Base-by-base conservation (phyloP, 2,329 filamentous ascomycete species). In the Arthrobotrys iridis region DNA sequence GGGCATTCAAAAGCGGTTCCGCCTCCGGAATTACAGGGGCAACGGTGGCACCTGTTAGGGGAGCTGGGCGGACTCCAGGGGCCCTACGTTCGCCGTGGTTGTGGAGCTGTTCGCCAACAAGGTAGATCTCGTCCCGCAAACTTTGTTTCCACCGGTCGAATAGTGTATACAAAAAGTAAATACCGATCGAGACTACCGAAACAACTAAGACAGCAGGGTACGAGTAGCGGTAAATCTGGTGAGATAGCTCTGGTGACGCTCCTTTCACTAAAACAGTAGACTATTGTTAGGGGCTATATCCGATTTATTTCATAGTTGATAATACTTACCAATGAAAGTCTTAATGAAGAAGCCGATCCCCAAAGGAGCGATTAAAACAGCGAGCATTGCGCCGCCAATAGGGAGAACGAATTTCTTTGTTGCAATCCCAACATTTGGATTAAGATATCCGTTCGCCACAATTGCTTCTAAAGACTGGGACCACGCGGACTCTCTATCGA, bases 81-180 rank as follows among this genome's bases (percentile, higher is more conserved):
- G 46, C 57, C 15, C 59, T 26, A 6, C 82, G 83, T 80, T 91
- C 89, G 1, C 93, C 92, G 83, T 97, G 96, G 82, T 99, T 99
- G 83, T 99, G 96, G 80, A 99, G 83, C 73, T 93, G 85, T 83
- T 99, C 94, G 1, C 95, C 95, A 80, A 98, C 95, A 46, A 99
- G 84, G 81, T 99, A 99, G 0, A 96, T 93, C 83, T 99, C 96
- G 81, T 99, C 96, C 40, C 93, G 86, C 50, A 99, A 93, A 70
- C 90, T 88, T 68, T 89, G 86, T 79, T 91, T 88, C 93, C 94
- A 98, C 18, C 88, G 84, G 50, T 87, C 87, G 59, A 95, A 86
- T 60, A 92, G 86, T 48, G 86, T 83, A 60, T 78, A 79, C 35
- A 80, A 45, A 35, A 77, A 77, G 52, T 78, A 79, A 7, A 70